phyloP scores from a whole-genome alignment of 306 rosid genomes.

The Fragaria vesca region DNA sequence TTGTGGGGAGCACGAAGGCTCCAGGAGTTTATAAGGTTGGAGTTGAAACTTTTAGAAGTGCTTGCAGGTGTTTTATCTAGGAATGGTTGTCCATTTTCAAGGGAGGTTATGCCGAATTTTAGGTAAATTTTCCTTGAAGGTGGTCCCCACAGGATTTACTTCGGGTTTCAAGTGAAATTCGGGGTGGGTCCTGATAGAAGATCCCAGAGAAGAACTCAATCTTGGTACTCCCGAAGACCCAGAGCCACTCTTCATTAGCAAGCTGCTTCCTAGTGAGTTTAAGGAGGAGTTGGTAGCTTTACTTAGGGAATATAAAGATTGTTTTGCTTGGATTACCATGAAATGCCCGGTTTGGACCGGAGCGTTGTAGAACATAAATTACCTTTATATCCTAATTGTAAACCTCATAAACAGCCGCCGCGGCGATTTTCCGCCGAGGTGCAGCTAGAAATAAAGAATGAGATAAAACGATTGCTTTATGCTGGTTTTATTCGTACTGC shows the following conservation, averaged over 20 bases:
- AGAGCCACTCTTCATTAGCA: neutral
- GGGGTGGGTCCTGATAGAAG: neutral
- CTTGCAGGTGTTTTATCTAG: too few relatives aligned
- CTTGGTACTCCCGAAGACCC: neutral
- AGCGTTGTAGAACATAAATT: neutral
- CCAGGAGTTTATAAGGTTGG: too few relatives aligned
- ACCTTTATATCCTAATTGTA: neutral
- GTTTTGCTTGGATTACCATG: neutral
- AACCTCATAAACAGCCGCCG: neutral
- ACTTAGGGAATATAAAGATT: neutral
- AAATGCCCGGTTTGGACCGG: neutral
- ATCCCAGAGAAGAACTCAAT: neutral
- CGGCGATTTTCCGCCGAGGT: neutral
- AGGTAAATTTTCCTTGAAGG: too few relatives aligned
- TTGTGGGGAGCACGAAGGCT: too few relatives aligned
- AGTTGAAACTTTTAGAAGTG: too few relatives aligned
- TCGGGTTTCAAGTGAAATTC: too few relatives aligned
- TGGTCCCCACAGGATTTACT: too few relatives aligned
- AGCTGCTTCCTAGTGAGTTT: neutral
- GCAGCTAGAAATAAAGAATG: neutral
- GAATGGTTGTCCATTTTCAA: too few relatives aligned
- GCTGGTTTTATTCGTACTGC: neutral
- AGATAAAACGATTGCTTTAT: too few relatives aligned
- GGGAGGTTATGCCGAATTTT: too few relatives aligned
- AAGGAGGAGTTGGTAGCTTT: neutral